A percentile compares a stretch with the other conserved stretches of the same genome.
phyloP scores from a whole-genome alignment of 768 basidiomycete genomes.

The Panaeolus papilionaceus region DNA sequence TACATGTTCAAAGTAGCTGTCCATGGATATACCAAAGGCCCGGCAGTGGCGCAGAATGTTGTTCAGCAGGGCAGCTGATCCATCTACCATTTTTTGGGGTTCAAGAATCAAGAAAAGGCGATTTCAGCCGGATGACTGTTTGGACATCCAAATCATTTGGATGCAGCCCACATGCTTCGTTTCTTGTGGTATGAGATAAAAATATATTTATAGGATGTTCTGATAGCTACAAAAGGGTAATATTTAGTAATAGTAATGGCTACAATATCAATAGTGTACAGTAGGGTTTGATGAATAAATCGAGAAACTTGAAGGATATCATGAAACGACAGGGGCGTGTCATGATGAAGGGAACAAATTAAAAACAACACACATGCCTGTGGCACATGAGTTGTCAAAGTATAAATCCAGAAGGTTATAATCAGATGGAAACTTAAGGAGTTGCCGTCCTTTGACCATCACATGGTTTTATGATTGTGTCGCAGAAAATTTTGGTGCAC shows the following conservation, averaged over 20 bases:
- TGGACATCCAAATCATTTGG: not conserved
- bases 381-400: constrained; percentile 6
- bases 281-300: not conserved
- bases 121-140: not conserved
- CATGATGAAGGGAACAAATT: not conserved
- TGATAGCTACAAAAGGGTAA: not conserved
- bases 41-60: not conserved
- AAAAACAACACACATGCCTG: not conserved
- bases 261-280: not conserved
- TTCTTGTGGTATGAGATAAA: not conserved
- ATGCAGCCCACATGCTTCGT: not conserved
- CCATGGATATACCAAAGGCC: not conserved
- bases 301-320: not conserved
- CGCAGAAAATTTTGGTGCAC: not conserved
- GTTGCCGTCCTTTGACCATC: not conserved
- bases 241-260: not conserved
- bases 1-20: not conserved
- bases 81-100: not conserved
- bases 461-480: not conserved
- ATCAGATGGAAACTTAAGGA: not conserved
- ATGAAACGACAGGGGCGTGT: not conserved
- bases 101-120: not conserved
- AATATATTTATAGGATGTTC: not conserved
- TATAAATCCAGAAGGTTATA: not conserved
- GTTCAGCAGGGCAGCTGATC: constrained; percentile 2